Evolutionary conservation across 352 stramenopile genomes (phyloP).

Genomic region (Pythium phragmiticola): DNA sequence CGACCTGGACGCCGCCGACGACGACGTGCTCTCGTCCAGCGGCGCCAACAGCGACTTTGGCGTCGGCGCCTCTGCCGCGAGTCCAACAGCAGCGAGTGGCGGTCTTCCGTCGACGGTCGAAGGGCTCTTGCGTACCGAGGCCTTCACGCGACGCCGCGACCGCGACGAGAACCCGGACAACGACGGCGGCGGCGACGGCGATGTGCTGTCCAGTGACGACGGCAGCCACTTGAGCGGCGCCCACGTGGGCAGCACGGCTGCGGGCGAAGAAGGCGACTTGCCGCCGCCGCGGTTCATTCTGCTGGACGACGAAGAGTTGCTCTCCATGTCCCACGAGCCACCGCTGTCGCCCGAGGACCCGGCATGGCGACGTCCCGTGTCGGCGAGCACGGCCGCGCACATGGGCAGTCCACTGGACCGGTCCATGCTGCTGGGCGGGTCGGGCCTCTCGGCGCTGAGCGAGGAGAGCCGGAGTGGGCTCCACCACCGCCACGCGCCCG

Average conservation of each 20-base stretch:
- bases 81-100: background rate
- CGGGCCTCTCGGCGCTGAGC: conserved; percentile 33
- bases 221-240: conserved; percentile 26
- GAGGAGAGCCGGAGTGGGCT: conserved; percentile 11
- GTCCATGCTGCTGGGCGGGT: conserved; percentile 53
- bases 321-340: conserved; percentile 26
- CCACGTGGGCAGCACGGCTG: conserved; percentile 13
- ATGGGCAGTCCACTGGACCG: conserved; percentile 42
- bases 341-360: background rate
- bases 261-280: conserved; percentile 32
- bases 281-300: conserved; percentile 59
- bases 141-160: conserved; percentile 8
- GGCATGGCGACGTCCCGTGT: background rate
- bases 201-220: conserved; percentile 36
- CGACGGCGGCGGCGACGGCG: conserved; percentile 32
- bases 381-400: background rate
- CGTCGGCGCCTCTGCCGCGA: background rate
- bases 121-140: conserved; percentile 7
- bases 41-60: conserved; percentile 9
- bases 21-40: conserved; percentile 20
- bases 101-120: conserved; percentile 2
- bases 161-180: conserved; percentile 10
- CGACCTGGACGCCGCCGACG: conserved; percentile 39
- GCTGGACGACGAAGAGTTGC: conserved; percentile 51
- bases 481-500: background rate